Evolutionary conservation across 192 early-diverging fungal species (phyloP), one percentile per base, ranked within the genome.

Genomic region (Cetraspora pellucida): DNA sequence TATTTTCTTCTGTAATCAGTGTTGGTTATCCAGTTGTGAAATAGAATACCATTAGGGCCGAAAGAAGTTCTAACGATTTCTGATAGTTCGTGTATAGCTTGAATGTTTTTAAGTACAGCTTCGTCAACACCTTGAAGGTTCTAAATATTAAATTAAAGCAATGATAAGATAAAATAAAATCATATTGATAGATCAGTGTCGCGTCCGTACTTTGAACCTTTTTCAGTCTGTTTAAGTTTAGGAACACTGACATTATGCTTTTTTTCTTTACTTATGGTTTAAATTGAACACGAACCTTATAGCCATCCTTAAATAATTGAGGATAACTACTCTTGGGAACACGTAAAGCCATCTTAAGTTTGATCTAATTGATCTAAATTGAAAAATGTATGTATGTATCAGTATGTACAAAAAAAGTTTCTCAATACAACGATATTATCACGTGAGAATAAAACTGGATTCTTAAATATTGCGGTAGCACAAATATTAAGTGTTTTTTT

Each of bases 41-140:
- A 37, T 37, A 37, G 37, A 37, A 70, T 85, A 95, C 95, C 97
- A 75, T 99, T 97, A 49, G 97, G 97, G 25, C 97, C 97, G 69
- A 96, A 90, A 25, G 97, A 99, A 21, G 97, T 99, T 63, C 96
- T 91, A 28, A 93, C 92, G 64, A 97, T 95, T 81, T 95, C 91
- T 63, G 93, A 91, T 75, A 99, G 87, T 81, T 99, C 96, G 84
- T 94, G 94, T 43, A 92, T 93, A 45, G 97, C 97, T 70, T 91
- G 89, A 79, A 99, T 99, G 84, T 99, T 99, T 67, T 95, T 87
- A 58, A 95, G 84, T 14, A 98, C 95, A 71, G 96, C 96, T 80
- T 99, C 97, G 68, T 99, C 97, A 46, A 97, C 86, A 59, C 97
- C 97, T 89, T 97, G 95, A 72, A 91, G 89, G 85, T 94, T 91